Evolutionary conservation across 192 early-diverging fungal species (phyloP).

Genomic region (Backusella tarrabulga): DNA sequence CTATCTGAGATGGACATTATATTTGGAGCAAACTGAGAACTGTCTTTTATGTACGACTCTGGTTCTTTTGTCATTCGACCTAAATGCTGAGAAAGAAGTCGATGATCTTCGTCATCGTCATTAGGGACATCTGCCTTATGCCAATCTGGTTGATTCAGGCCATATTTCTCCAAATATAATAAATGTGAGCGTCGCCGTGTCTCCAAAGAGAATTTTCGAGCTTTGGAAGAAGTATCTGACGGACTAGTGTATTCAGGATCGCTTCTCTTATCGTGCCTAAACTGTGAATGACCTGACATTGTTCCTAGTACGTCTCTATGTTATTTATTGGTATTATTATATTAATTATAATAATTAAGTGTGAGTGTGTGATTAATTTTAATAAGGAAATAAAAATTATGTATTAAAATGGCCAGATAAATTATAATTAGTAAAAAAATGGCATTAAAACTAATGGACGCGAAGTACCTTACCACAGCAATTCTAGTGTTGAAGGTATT

Average conservation of each 20-base stretch:
- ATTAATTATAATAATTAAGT: neutral
- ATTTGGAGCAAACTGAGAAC: neutral
- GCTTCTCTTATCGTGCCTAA: neutral
- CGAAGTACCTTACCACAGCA: neutral
- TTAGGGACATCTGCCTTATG: neutral
- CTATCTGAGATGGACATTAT: neutral
- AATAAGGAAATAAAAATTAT: neutral
- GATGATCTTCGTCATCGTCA: neutral
- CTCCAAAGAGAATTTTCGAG: neutral
- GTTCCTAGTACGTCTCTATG: neutral
- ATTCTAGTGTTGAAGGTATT: neutral
- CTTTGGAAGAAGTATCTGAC: neutral
- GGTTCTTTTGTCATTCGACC: neutral
- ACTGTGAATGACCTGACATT: neutral
- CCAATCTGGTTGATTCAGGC: conserved; percentile 22
- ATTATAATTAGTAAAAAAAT: conserved; percentile 3
- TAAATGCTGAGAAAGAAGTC: neutral
- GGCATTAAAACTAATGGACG: neutral
- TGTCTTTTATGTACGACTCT: neutral
- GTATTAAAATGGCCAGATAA: neutral
- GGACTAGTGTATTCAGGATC: neutral
- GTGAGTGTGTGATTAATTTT: neutral
- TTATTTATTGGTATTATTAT: neutral
- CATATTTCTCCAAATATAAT: conserved; percentile 29
- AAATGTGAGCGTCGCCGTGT: conserved; percentile 20